Conservation (phyloP, 257 asterid genomes). For the Solanum peruvianum region DNA sequence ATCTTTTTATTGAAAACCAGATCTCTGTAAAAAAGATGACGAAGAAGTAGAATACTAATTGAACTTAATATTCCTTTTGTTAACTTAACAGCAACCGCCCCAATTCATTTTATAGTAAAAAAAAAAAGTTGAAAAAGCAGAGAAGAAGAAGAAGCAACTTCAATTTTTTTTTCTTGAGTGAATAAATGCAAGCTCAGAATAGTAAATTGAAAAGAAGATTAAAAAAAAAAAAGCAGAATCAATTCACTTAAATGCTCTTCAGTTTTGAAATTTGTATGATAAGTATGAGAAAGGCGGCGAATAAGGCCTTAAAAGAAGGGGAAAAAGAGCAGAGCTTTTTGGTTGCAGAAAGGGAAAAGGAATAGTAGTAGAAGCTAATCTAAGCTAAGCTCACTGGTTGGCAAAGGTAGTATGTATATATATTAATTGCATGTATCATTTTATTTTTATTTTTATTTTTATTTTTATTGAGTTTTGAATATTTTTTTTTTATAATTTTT, state of each 20-base stretch:
- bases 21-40: constrained; percentile 1
- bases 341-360: background rate
- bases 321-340: background rate
- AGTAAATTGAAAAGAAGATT: background rate
- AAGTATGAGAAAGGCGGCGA: constrained; percentile 23
- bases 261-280: background rate
- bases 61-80: background rate
- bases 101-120: background rate
- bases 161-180: background rate
- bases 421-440: background rate
- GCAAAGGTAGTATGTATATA: background rate
- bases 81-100: background rate
- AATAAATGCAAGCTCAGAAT: background rate
- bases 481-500: background rate
- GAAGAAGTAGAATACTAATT: background rate
- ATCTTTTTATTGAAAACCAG: constrained; percentile 21
- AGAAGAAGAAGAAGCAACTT: background rate
- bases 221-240: background rate
- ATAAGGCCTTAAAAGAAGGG: constrained; percentile 16
- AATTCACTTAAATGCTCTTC: constrained; percentile 9
- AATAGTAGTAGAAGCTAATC: background rate
- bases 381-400: background rate
- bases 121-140: background rate
- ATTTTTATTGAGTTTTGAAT: background rate
- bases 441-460: background rate